Conservation (phyloP, 805 yeast species). For the Suhomyces sp. region DNA sequence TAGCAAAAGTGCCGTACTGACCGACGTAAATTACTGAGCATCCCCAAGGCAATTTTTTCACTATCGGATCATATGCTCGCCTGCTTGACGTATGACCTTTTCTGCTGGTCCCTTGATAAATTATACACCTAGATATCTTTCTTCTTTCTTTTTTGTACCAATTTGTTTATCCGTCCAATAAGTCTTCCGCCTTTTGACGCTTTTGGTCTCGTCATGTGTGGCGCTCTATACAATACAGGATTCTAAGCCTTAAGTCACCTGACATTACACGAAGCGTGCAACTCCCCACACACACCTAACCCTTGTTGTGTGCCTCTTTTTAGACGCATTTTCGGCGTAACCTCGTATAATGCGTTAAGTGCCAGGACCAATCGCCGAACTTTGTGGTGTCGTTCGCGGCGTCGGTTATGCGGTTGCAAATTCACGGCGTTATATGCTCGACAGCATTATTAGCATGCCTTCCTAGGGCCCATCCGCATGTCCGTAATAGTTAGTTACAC, state of each 20-base stretch:
- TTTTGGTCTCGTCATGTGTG: neutral
- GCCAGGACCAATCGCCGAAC: neutral
- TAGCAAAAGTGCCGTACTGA: neutral
- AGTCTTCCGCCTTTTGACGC: neutral
- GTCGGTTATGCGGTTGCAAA: neutral
- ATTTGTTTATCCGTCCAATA: neutral
- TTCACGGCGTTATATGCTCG: neutral
- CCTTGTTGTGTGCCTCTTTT: neutral
- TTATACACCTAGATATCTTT: neutral
- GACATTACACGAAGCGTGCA: neutral
- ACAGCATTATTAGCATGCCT: no score
- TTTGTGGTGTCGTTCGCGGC: no score
- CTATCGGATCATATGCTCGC: neutral
- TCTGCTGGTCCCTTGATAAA: neutral
- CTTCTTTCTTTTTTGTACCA: no score
- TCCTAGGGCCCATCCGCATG: neutral
- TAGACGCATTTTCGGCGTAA: neutral
- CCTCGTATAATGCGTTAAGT: neutral
- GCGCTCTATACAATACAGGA: neutral
- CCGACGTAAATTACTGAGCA: neutral
- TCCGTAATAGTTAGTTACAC: neutral
- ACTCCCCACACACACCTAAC: neutral
- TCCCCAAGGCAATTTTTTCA: neutral
- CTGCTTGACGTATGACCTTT: neutral
- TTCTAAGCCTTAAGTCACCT: neutral